Conservation (phyloP, 2,329 filamentous ascomycete genomes). For the Colletotrichum sidae region DNA sequence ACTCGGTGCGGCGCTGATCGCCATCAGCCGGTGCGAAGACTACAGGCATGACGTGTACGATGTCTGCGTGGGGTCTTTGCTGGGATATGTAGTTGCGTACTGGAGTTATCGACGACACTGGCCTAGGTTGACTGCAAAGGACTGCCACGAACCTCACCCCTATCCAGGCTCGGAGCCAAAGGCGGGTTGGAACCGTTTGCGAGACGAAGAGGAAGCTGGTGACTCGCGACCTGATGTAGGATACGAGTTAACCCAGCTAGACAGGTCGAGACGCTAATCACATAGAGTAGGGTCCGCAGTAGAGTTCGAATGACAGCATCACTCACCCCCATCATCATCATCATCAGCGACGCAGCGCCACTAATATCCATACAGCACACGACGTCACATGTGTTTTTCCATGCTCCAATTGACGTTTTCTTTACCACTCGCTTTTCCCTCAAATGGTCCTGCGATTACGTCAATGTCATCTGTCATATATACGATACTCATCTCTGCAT, state of each 20-base stretch:
- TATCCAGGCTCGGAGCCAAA: constrained; percentile 52
- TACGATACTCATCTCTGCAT: constrained; percentile 15
- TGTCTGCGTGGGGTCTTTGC: constrained; percentile 69
- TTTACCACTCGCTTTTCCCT: neutral
- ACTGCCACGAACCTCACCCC: constrained; percentile 69
- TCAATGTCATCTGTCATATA: neutral
- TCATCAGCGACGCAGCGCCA: constrained; percentile 13
- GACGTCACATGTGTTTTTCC: neutral
- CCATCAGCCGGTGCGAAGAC: constrained; percentile 76
- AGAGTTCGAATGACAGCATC: constrained; percentile 25
- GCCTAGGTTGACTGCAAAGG: constrained; percentile 63
- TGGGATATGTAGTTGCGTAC: constrained; percentile 71
- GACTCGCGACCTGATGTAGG: constrained; percentile 50
- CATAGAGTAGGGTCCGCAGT: constrained; percentile 24
- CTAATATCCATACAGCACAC: neutral
- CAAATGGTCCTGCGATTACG: neutral
- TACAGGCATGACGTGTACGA: constrained; percentile 80
- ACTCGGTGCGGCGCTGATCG: constrained; percentile 74
- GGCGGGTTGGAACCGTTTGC: constrained; percentile 55
- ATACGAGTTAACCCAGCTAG: constrained; percentile 48
- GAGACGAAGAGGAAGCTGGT: constrained; percentile 65
- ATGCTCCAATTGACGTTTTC: neutral
- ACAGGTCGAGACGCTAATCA: constrained; percentile 34
- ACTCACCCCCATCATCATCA: constrained; percentile 1
- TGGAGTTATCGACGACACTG: constrained; percentile 76